phyloP scores from a whole-genome alignment of 305 asterid genomes.

The Fraxinus latifolia region DNA sequence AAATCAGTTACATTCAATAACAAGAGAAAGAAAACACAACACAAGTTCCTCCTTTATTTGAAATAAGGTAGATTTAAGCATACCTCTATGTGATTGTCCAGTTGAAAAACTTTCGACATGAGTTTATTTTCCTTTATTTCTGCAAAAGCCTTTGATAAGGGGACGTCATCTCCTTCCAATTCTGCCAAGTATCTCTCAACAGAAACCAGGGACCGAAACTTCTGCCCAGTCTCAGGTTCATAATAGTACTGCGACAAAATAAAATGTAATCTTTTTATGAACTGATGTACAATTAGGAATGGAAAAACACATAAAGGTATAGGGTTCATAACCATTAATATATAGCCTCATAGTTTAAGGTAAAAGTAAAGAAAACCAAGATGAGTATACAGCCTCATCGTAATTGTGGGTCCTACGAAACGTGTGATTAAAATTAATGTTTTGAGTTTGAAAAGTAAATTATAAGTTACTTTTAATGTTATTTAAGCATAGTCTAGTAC shows the following conservation, averaged over 20 bases:
- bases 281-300: not conserved
- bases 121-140: conserved; percentile 54
- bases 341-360: not conserved
- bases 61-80: conserved; percentile 16
- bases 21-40: not conserved
- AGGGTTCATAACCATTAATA: not conserved
- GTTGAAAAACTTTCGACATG: conserved; percentile 50
- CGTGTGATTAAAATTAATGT: not conserved
- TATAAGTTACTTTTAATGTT: not conserved
- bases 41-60: not conserved
- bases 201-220: conserved; percentile 60
- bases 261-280: not conserved
- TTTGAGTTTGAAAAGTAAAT: not conserved
- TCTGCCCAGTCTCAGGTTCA: conserved; percentile 69
- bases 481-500: not conserved
- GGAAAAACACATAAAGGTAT: not conserved
- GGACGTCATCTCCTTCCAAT: conserved; percentile 44
- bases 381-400: not conserved
- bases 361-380: not conserved
- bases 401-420: not conserved
- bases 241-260: conserved; percentile 56
- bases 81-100: conserved; percentile 45
- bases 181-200: conserved; percentile 58
- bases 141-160: conserved; percentile 45
- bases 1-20: not conserved